Evolutionary conservation across 73 alveolate genomes (phyloP).

Genomic region (Paramecium sonneborni): DNA sequence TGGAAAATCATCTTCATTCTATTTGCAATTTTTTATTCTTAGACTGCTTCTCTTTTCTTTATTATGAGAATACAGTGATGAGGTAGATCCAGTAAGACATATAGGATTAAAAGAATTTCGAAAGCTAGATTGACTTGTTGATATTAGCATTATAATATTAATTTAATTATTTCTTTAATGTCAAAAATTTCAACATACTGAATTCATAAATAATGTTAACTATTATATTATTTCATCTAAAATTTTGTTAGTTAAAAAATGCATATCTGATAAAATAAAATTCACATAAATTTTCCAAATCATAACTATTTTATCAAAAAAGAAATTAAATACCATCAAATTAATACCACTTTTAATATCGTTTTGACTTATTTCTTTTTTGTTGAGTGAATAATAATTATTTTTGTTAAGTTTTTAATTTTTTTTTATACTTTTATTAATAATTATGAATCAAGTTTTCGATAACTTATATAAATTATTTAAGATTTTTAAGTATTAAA

Average conservation of each 20-base stretch:
- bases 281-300: no score
- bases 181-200: background rate
- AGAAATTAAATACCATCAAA: background rate
- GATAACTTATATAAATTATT: background rate
- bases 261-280: no score
- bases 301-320: background rate
- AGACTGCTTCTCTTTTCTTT: background rate
- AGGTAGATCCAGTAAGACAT: background rate
- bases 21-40: background rate
- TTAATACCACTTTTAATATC: background rate
- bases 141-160: background rate
- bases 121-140: background rate
- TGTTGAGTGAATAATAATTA: background rate
- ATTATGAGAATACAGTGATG: background rate
- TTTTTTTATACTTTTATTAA: background rate
- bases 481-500: background rate
- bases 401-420: background rate
- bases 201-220: background rate
- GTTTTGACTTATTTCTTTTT: background rate
- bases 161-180: background rate
- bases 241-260: no score
- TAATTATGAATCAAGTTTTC: background rate
- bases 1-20: background rate
- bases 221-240: no score
- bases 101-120: no score